Conservation (phyloP, 768 basidiomycete genomes). For the Lactarius hatsudake region DNA sequence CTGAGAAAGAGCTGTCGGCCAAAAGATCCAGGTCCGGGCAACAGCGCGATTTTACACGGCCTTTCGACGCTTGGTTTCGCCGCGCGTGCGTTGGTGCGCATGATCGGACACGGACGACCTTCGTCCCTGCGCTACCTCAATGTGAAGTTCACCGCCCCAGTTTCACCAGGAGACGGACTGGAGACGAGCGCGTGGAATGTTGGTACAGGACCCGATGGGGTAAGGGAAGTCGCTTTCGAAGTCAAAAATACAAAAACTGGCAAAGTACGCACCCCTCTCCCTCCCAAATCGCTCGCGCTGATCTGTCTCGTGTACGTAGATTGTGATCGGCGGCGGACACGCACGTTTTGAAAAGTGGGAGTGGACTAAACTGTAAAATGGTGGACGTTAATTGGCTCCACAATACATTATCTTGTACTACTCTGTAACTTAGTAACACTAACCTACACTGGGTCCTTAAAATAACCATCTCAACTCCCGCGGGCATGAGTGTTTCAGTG, state of each 20-base stretch:
- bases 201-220: constrained; percentile 45
- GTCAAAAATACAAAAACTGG: constrained; percentile 40
- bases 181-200: constrained; percentile 82
- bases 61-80: constrained; percentile 79
- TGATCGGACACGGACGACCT: constrained; percentile 59
- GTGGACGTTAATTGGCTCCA: not conserved
- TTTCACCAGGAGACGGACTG: constrained; percentile 76
- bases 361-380: not conserved
- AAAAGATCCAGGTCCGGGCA: constrained; percentile 61
- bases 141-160: constrained; percentile 77
- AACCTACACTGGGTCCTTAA: no score
- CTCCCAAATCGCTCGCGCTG: not conserved
- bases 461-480: not conserved
- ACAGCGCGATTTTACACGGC: constrained; percentile 82
- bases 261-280: constrained; percentile 35
- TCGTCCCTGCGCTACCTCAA: constrained; percentile 64
- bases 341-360: not conserved
- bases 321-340: not conserved
- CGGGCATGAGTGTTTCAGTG: not conserved
- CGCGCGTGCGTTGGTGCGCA: constrained; percentile 69
- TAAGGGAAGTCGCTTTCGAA: constrained; percentile 40
- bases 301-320: not conserved
- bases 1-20: constrained; percentile 66
- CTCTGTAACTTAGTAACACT: no score
- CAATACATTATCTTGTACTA: not conserved